Conservation (phyloP, 306 rosid species). For the Quercus engelmannii region DNA sequence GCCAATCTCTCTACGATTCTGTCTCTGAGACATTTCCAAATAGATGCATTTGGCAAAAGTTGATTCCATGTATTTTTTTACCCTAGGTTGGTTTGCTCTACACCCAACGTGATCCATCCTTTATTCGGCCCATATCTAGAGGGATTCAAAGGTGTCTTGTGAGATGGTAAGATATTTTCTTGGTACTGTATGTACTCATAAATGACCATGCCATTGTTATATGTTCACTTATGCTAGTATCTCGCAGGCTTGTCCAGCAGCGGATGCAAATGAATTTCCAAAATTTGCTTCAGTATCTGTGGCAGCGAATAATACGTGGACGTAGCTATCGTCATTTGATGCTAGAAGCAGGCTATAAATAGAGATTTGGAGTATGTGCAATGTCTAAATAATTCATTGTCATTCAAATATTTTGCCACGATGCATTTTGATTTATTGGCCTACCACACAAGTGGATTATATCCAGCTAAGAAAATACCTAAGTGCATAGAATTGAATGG, state of each 20-base stretch:
- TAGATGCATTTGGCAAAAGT: neutral
- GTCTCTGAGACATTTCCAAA: neutral
- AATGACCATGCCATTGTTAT: neutral
- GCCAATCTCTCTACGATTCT: neutral
- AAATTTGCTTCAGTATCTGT: constrained; percentile 44
- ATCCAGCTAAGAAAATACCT: neutral
- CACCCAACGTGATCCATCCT: constrained; percentile 84
- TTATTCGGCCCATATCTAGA: constrained; percentile 82
- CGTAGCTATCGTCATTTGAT: constrained; percentile 97
- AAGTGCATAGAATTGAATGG: neutral
- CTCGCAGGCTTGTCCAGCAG: constrained; percentile 85
- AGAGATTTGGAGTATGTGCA: constrained; percentile 41
- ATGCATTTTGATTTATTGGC: neutral
- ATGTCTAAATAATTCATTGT: constrained; percentile 7
- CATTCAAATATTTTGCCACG: neutral
- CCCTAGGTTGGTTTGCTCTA: constrained; percentile 86
- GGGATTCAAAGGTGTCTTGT: constrained; percentile 89
- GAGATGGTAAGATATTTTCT: constrained; percentile 73
- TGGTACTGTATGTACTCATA: neutral
- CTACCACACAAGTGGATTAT: neutral
- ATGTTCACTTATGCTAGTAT: neutral
- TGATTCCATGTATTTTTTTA: neutral
- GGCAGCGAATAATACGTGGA: constrained; percentile 79
- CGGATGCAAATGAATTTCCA: constrained; percentile 53
- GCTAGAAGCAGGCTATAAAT: constrained; percentile 71